phyloP scores from a whole-genome alignment of 768 basidiomycete species.

The Leccinum imitatum region DNA sequence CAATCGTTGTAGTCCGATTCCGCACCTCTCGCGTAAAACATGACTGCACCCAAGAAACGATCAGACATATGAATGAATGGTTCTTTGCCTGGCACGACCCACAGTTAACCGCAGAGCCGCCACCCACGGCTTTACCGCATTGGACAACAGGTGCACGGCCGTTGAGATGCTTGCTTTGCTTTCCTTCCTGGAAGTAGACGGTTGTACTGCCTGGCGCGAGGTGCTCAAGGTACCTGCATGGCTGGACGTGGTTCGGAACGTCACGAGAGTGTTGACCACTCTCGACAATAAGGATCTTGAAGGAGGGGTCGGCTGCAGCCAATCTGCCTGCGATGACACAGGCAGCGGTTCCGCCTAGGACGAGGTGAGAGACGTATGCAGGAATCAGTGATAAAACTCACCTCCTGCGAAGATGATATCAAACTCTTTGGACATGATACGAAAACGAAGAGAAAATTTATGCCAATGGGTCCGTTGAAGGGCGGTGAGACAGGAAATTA shows the following conservation, averaged over 20 bases:
- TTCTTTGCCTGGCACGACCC: conserved; percentile 7
- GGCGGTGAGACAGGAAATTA: too few species aligned
- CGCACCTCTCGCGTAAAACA: conserved; percentile 56
- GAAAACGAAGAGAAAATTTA: not conserved
- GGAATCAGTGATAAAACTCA: not conserved
- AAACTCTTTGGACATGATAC: not conserved
- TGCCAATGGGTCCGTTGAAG: too few species aligned
- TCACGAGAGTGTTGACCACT: conserved; percentile 54
- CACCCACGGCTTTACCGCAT: conserved; percentile 54
- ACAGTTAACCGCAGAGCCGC: conserved; percentile 66
- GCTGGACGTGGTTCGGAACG: conserved; percentile 48
- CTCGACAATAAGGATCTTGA: conserved; percentile 63
- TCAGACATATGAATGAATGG: not conserved
- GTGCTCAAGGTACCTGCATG: conserved; percentile 49
- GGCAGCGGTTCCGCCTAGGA: conserved; percentile 46
- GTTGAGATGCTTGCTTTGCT: conserved; percentile 42
- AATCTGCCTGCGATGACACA: conserved; percentile 57
- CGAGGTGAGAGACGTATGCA: not conserved
- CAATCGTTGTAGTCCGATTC: conserved; percentile 69
- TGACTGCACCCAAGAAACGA: conserved; percentile 24
- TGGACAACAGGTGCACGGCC: conserved; percentile 48
- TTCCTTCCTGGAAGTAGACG: conserved; percentile 26
- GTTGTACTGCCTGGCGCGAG: conserved; percentile 32
- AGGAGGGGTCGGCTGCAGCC: conserved; percentile 47
- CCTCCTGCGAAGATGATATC: not conserved